A percentile compares a stretch with the other conserved stretches of the same genome.
Conservation (phyloP, 805 yeast species). For the Ogataea pini region DNA sequence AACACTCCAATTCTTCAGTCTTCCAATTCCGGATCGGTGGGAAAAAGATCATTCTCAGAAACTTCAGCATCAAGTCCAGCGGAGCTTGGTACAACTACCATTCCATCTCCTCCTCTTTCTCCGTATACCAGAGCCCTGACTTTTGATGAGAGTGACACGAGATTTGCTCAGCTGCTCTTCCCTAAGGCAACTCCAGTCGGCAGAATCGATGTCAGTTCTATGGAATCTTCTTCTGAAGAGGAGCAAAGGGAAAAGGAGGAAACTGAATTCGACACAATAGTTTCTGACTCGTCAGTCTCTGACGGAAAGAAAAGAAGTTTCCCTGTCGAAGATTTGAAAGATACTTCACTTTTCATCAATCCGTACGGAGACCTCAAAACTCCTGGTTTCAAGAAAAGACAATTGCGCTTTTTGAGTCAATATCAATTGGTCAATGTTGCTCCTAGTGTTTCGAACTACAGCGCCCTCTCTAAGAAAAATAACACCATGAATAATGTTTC, state of each 20-base stretch:
- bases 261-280: neutral
- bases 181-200: slow-evolving; percentile 25
- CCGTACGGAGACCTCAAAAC: slow-evolving; percentile 50
- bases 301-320: slow-evolving; percentile 32
- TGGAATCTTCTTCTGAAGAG: slow-evolving; percentile 14
- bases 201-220: slow-evolving; percentile 12
- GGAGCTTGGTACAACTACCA: slow-evolving; percentile 25
- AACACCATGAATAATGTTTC: slow-evolving; percentile 9
- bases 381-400: slow-evolving; percentile 48
- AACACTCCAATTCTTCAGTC: neutral
- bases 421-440: slow-evolving; percentile 40
- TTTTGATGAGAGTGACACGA: slow-evolving; percentile 29
- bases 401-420: slow-evolving; percentile 53
- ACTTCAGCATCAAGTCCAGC: slow-evolving; percentile 10
- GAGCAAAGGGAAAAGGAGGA: slow-evolving; percentile 12
- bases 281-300: slow-evolving; percentile 5
- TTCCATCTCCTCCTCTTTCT: slow-evolving; percentile 42
- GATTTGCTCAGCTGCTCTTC: slow-evolving; percentile 31
- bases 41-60: slow-evolving; percentile 10
- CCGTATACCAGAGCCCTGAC: slow-evolving; percentile 34
- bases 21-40: neutral
- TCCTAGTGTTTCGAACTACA: slow-evolving; percentile 10
- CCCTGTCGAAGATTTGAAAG: slow-evolving; percentile 47
- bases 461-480: slow-evolving; percentile 13
- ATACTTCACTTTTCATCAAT: slow-evolving; percentile 48